Conservation (phyloP, 306 rosid species). For the Acmispon strigosus region DNA sequence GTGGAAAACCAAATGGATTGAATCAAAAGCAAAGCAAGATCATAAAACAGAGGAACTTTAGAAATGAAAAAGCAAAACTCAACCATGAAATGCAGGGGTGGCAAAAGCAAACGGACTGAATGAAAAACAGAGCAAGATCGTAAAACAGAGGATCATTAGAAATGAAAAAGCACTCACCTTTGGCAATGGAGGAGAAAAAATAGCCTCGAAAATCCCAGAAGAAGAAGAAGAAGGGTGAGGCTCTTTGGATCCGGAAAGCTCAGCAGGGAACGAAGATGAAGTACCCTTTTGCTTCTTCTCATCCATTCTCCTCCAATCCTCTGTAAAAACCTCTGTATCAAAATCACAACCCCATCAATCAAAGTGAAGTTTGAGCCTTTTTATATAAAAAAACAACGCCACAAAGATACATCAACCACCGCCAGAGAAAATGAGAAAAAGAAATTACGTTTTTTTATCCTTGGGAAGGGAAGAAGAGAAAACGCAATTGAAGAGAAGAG, state of each 20-base stretch:
- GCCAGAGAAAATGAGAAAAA: conserved; percentile 18
- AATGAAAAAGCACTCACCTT: conserved; percentile 31
- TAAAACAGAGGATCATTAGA: background rate
- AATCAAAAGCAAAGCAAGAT: too few relatives aligned
- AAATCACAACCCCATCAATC: background rate
- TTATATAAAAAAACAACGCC: background rate
- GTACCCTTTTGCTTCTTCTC: conserved; percentile 43
- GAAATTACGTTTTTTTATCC: background rate
- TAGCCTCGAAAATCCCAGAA: conserved; percentile 49
- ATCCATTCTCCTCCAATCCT: conserved; percentile 40
- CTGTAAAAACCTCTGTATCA: background rate
- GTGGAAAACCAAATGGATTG: too few relatives aligned
- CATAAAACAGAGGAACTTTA: too few relatives aligned
- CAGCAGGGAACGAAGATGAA: conserved; percentile 48
- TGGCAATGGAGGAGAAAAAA: conserved; percentile 41
- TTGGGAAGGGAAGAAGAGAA: conserved; percentile 1
- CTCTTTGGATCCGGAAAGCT: conserved; percentile 52
- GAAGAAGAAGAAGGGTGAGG: conserved; percentile 37
- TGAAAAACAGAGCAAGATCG: background rate
- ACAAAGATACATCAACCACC: conserved; percentile 21
- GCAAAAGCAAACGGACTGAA: too few relatives aligned
- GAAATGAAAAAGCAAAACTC: too few relatives aligned
- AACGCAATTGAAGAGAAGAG: conserved; percentile 1
- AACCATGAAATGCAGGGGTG: background rate
- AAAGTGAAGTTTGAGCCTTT: background rate